Evolutionary conservation across 2,329 filamentous ascomycete species (phyloP).

Genomic region (Colletotrichum lini): DNA sequence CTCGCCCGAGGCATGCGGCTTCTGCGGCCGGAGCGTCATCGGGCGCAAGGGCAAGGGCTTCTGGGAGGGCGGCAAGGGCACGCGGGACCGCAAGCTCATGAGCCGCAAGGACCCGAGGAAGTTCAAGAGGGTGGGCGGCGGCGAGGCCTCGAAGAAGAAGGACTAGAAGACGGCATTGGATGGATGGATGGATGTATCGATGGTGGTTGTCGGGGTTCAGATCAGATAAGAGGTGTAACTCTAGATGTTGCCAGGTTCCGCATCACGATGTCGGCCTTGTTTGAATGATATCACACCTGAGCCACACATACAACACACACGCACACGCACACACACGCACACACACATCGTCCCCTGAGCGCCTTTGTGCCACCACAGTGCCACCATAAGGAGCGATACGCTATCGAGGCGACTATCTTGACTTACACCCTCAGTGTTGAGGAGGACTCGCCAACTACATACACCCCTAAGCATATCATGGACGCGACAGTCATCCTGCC

Average conservation of each 20-base stretch:
- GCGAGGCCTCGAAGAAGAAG: conserved; percentile 55
- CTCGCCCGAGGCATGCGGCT: conserved; percentile 79
- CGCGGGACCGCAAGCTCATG: conserved; percentile 80
- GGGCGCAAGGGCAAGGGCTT: conserved; percentile 78
- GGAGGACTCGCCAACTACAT: background rate
- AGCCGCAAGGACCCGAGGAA: conserved; percentile 83
- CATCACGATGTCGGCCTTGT: background rate
- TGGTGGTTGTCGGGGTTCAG: too few species aligned
- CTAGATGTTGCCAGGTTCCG: background rate
- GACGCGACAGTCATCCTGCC: conserved; percentile 16
- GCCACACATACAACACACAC: background rate
- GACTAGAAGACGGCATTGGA: conserved; percentile 40
- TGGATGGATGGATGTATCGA: background rate
- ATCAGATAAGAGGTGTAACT: too few species aligned
- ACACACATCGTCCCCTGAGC: background rate
- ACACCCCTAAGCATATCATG: background rate
- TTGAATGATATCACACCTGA: background rate
- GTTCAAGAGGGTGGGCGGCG: conserved; percentile 72
- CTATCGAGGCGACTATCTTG: background rate
- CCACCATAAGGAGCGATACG: background rate
- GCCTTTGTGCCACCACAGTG: background rate
- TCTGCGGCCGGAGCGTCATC: conserved; percentile 80
- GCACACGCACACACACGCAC: background rate
- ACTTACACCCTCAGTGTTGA: background rate
- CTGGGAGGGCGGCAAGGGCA: conserved; percentile 90